Evolutionary conservation across 2,329 filamentous ascomycete genomes (phyloP).

Genomic region (Stachybotrys echinatus): DNA sequence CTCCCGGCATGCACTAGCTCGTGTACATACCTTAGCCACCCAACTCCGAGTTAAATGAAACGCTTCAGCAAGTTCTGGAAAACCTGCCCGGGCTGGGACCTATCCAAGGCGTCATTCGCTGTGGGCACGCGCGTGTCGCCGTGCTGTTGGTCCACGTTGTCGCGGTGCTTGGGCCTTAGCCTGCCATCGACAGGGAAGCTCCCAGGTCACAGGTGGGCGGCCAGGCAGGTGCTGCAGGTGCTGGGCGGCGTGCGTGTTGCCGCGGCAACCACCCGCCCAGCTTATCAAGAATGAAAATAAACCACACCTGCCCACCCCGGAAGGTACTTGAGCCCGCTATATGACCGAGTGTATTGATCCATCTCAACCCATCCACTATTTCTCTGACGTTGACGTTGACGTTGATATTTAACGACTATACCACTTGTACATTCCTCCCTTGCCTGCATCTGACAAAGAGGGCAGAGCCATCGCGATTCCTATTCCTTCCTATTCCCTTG

Average conservation of each 20-base stretch:
- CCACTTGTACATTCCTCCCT: slow-evolving; percentile 8
- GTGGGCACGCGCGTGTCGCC: not conserved
- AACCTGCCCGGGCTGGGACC: not conserved
- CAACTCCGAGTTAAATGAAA: not conserved
- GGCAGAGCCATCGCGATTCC: no score
- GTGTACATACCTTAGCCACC: not conserved
- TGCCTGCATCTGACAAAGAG: not conserved
- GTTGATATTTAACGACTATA: not conserved
- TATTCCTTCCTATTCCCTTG: not conserved
- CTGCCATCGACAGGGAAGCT: not conserved
- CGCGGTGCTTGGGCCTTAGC: not conserved
- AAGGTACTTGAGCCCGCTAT: not conserved
- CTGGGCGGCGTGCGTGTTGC: not conserved
- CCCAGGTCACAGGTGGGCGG: not conserved
- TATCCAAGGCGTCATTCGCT: not conserved
- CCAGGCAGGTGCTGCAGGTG: not conserved
- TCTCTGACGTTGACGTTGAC: no score
- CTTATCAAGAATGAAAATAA: not conserved
- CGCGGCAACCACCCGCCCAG: not conserved
- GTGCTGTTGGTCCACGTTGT: not conserved
- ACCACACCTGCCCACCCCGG: not conserved
- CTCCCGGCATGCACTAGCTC: not conserved
- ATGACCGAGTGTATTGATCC: not conserved
- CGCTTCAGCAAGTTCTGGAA: not conserved
- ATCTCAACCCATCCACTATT: not conserved